Percentiles rank a stretch among this genome's conserved stretches.
These are phyloP conservation scores for Populus tomentosa DNA, from an alignment of 441 rosid genomes.

Conservation along the genomic window DNA sequence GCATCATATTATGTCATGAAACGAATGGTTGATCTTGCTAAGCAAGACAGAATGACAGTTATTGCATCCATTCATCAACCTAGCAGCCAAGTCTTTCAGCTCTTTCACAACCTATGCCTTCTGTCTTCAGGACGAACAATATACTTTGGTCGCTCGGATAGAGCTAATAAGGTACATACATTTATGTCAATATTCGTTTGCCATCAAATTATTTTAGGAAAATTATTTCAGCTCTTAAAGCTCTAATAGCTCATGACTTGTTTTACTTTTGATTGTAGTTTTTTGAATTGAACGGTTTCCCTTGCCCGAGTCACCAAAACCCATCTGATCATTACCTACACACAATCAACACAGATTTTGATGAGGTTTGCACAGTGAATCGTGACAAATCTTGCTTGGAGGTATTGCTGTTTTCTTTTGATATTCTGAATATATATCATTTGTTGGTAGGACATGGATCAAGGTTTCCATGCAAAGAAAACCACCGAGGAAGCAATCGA, in stretches of 20 bases:
- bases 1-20: slow-evolving; percentile 50
- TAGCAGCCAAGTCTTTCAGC: slow-evolving; percentile 46
- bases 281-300: slow-evolving; percentile 42
- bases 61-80: slow-evolving; percentile 51
- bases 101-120: slow-evolving; percentile 40
- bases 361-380: slow-evolving; percentile 22
- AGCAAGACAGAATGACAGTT: slow-evolving; percentile 30
- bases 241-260: background rate
- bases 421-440: background rate
- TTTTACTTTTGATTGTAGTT: slow-evolving; percentile 20
- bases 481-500: slow-evolving; percentile 34
- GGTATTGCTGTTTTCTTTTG: background rate
- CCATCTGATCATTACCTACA: slow-evolving; percentile 47
- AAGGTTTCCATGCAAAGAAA: slow-evolving; percentile 17
- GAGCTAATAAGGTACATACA: slow-evolving; percentile 34
- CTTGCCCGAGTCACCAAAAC: slow-evolving; percentile 39
- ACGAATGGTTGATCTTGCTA: slow-evolving; percentile 30
- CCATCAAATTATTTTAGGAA: background rate
- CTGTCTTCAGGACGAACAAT: slow-evolving; percentile 38
- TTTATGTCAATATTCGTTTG: background rate
- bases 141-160: slow-evolving; percentile 37
- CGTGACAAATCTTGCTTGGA: background rate
- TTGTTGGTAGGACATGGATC: slow-evolving; percentile 34
- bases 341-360: slow-evolving; percentile 46
- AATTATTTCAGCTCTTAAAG: background rate